Evolutionary conservation across 2,329 filamentous ascomycete species (phyloP), one percentile per base, ranked within the genome.

Genomic region (Claviceps paspali): DNA sequence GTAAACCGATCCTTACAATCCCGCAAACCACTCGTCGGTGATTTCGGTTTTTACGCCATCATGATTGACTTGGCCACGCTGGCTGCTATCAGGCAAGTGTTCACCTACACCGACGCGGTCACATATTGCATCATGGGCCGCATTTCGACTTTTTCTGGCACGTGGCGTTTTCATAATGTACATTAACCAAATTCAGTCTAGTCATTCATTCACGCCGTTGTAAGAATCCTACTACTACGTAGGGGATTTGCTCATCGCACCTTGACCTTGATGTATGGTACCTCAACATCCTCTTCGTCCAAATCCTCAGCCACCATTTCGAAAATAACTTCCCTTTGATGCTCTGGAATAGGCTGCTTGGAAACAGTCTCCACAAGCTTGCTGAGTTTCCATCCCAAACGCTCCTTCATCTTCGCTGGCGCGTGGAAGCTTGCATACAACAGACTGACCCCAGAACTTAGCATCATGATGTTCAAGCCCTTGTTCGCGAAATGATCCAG

Each of bases 281-380:
- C 82, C 62, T 98, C 91, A 2, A 96, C 88, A 56, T 98, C 91
- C 62, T 96, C 85, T 45, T 82, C 88, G 3, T 76, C 79, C 52
- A 75, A 65, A 53, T 96, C 91, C 56, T 96, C 88, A 0, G 82
- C 84, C 6, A 91, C 92, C 47, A 95, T 82, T 65, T 96, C 91
- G 53, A 96, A 92, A 49, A 96, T 95, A 44, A 96, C 75, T 51
- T 94, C 88, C 68, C 82, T 91, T 64, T 94, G 85, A 55, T 96
- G 88, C 4, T 75, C 72, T 0, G 91, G 88, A 40, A 98, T 80
- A 2, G 79, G 71, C 67, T 94, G 95, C 70, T 88, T 93, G 43
- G 84, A 92, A 45, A 98, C 82, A 32, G 73, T 75, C 62, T 88
- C 84, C 5, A 94, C 80, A 35, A 98, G 69, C 54, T 88, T 68